Evolutionary conservation across 768 basidiomycete genomes (phyloP).

Genomic region (Auricularia sp.): DNA sequence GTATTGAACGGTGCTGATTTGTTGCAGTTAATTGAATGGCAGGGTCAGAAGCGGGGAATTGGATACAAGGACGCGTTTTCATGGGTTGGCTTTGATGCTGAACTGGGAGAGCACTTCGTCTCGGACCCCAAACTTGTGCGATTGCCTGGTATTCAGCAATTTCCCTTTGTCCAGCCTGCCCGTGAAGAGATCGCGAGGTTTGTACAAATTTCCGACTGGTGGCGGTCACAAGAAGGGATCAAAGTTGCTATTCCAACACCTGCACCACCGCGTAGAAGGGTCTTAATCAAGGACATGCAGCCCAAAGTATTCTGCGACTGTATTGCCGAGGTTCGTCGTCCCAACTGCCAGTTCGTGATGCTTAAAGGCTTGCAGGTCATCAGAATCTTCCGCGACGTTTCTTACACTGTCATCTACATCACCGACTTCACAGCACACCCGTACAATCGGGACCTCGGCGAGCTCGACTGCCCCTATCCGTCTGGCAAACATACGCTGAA

Average conservation of each 20-base stretch:
- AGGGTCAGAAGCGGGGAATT: constrained; percentile 2
- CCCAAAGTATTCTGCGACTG: constrained; percentile 6
- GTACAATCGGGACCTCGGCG: neutral
- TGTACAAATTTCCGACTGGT: constrained; percentile 6
- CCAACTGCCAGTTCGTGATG: neutral
- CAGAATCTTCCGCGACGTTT: neutral
- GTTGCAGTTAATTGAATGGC: constrained; percentile 1
- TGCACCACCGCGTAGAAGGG: neutral
- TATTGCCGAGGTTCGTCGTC: constrained; percentile 5
- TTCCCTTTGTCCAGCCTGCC: constrained; percentile 1
- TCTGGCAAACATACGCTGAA: neutral
- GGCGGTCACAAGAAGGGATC: constrained; percentile 5
- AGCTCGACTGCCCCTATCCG: neutral
- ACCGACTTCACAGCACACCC: neutral
- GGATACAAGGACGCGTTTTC: constrained; percentile 8
- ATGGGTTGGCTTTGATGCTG: constrained; percentile 9
- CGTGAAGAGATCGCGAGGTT: constrained; percentile 7
- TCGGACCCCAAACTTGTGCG: neutral
- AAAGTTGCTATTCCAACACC: neutral
- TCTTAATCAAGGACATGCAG: constrained; percentile 2
- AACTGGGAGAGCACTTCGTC: constrained; percentile 7
- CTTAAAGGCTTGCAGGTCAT: neutral
- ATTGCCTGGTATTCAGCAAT: neutral
- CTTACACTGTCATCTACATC: neutral
- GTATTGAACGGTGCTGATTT: neutral